These are phyloP conservation scores for Blastobotrys arbuscula DNA, from an alignment of 1,139 yeast genomes.

Conservation along the genomic window DNA sequence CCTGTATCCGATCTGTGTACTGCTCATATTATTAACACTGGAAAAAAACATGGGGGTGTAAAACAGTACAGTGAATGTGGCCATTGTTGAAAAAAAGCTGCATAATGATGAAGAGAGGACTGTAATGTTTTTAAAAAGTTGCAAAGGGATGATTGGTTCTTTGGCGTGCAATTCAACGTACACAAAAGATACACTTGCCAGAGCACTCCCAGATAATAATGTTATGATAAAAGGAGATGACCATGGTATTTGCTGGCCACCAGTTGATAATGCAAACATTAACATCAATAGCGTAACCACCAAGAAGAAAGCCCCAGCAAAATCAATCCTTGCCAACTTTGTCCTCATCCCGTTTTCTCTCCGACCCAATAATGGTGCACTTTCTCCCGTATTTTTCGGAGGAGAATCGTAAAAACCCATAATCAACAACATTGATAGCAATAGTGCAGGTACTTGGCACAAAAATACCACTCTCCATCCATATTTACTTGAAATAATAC, in stretches of 20 bases:
- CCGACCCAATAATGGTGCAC: background rate
- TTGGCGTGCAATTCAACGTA: slow-evolving; percentile 52
- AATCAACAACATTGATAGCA: slow-evolving; percentile 42
- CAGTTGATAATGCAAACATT: slow-evolving; percentile 64
- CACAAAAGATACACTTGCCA: slow-evolving; percentile 35
- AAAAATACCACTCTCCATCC: slow-evolving; percentile 77
- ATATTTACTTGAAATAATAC: slow-evolving; percentile 57
- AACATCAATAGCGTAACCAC: slow-evolving; percentile 48
- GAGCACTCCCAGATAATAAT: slow-evolving; percentile 18
- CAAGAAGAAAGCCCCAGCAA: slow-evolving; percentile 60
- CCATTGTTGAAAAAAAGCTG: slow-evolving; percentile 61
- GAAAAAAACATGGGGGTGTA: slow-evolving; percentile 62
- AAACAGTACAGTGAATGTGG: slow-evolving; percentile 49
- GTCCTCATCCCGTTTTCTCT: background rate
- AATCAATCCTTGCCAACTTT: slow-evolving; percentile 49
- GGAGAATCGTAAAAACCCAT: slow-evolving; percentile 11
- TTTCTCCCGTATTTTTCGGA: background rate
- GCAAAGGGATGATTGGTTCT: slow-evolving; percentile 66
- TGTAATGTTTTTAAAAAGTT: slow-evolving; percentile 50
- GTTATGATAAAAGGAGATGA: slow-evolving; percentile 34
- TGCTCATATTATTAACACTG: slow-evolving; percentile 48
- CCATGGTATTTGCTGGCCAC: slow-evolving; percentile 53
- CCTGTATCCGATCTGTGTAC: slow-evolving; percentile 59
- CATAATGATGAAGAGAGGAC: slow-evolving; percentile 59
- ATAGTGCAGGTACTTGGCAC: slow-evolving; percentile 60